A percentile compares a stretch with the other conserved stretches of the same genome.
Conservation (phyloP, 257 asterid species). For the Solanum rostratum region DNA sequence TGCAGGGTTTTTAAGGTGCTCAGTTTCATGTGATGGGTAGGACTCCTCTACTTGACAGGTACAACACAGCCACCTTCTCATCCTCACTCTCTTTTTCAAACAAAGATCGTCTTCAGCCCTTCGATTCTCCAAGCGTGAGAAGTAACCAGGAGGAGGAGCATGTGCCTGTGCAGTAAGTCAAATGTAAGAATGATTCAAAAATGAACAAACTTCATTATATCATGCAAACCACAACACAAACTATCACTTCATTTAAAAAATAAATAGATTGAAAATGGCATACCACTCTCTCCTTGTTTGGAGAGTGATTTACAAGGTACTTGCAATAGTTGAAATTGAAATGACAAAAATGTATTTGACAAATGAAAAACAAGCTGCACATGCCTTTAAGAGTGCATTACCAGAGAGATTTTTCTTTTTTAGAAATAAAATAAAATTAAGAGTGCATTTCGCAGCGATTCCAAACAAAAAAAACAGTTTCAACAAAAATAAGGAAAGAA, state of each 20-base stretch:
- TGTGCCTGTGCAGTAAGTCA: slow-evolving; percentile 5
- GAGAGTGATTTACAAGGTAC: neutral
- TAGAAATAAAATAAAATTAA: neutral
- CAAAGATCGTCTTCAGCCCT: neutral
- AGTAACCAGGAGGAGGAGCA: slow-evolving; percentile 10
- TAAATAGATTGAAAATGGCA: neutral
- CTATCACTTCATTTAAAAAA: neutral
- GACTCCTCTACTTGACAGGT: slow-evolving; percentile 7
- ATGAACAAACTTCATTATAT: neutral
- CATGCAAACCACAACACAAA: neutral
- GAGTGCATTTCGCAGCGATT: neutral
- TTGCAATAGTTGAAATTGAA: neutral
- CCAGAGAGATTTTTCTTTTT: neutral
- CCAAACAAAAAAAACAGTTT: neutral
- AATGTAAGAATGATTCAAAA: neutral
- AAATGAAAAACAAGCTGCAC: neutral
- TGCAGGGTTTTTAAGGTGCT: slow-evolving; percentile 7
- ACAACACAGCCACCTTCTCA: slow-evolving; percentile 17
- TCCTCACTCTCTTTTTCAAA: slow-evolving; percentile 6
- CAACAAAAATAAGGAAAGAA: neutral
- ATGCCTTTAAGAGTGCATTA: neutral
- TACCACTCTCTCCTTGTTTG: neutral
- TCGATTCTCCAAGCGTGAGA: neutral
- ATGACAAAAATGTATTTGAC: neutral
- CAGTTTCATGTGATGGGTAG: slow-evolving; percentile 3